These are phyloP conservation scores for Tarenaya hassleriana DNA, from an alignment of 345 rosid genomes.

Conservation along the genomic window DNA sequence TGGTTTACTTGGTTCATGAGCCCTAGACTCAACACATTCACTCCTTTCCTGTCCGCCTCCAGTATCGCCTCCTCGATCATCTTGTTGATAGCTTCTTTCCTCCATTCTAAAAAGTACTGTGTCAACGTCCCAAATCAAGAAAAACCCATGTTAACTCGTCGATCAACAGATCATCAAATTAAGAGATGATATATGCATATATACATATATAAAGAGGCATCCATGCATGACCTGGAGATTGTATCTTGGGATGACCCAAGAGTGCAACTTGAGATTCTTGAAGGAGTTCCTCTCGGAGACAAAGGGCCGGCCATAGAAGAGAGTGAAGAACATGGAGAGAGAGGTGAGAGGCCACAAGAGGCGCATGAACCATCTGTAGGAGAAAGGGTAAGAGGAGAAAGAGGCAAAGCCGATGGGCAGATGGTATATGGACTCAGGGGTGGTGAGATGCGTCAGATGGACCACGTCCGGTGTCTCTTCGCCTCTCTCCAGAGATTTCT, in stretches of 20 bases:
- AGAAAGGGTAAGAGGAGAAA: constrained; percentile 48
- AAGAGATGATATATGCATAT: neutral
- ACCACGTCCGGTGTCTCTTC: constrained; percentile 58
- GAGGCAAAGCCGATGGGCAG: constrained; percentile 48
- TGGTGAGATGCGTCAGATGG: constrained; percentile 56
- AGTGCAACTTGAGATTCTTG: constrained; percentile 41
- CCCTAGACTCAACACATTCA: constrained; percentile 37
- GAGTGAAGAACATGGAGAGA: constrained; percentile 34
- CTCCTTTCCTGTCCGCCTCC: constrained; percentile 37
- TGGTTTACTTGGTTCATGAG: constrained; percentile 37
- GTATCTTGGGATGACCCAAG: constrained; percentile 72
- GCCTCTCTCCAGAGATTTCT: constrained; percentile 32
- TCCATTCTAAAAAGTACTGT: constrained; percentile 34
- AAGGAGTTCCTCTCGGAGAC: constrained; percentile 49
- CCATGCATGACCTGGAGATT: constrained; percentile 38
- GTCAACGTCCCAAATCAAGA: constrained; percentile 2
- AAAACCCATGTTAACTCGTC: neutral
- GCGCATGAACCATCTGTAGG: constrained; percentile 39
- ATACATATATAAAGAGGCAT: neutral
- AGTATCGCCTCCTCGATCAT: constrained; percentile 38
- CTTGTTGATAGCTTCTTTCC: constrained; percentile 32
- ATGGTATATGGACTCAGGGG: constrained; percentile 57
- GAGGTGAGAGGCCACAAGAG: constrained; percentile 60
- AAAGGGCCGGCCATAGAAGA: constrained; percentile 44
- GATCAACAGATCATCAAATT: neutral